phyloP scores from a whole-genome alignment of 208 protist species.

The Crithidia bombi region DNA sequence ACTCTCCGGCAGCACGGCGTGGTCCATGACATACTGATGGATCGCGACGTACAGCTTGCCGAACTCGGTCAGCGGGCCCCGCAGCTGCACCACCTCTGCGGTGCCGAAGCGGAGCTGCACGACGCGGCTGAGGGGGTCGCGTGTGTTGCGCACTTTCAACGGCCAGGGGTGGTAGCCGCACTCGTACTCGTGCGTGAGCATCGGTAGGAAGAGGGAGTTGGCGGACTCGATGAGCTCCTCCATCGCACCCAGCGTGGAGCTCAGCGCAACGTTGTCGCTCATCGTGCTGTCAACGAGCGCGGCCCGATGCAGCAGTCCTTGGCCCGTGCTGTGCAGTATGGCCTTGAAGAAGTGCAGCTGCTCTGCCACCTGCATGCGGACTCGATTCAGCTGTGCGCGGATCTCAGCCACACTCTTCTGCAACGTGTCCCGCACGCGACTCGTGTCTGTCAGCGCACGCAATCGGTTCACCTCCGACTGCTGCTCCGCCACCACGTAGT shows the following conservation, averaged over 20 bases:
- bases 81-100: slow-evolving; percentile 58
- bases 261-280: slow-evolving; percentile 66
- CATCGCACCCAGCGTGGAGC: slow-evolving; percentile 51
- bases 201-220: slow-evolving; percentile 66
- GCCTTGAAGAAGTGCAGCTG: slow-evolving; percentile 56
- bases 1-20: slow-evolving; percentile 47
- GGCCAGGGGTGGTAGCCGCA: slow-evolving; percentile 90
- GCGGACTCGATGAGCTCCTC: slow-evolving; percentile 73
- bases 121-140: slow-evolving; percentile 75
- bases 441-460: slow-evolving; percentile 61
- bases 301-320: slow-evolving; percentile 55
- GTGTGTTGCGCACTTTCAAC: slow-evolving; percentile 82
- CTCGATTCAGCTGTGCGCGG: slow-evolving; percentile 43
- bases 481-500: slow-evolving; percentile 52
- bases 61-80: slow-evolving; percentile 66
- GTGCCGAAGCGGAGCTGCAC: slow-evolving; percentile 74
- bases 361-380: slow-evolving; percentile 47
- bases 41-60: slow-evolving; percentile 68
- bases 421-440: slow-evolving; percentile 42
- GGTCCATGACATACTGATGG: slow-evolving; percentile 62
- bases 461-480: slow-evolving; percentile 71
- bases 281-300: slow-evolving; percentile 61
- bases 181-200: slow-evolving; percentile 82
- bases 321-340: slow-evolving; percentile 50
- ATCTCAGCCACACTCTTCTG: slow-evolving; percentile 42